Base-by-base conservation (phyloP, 163 green algal species). In the Scenedesmus sp. region DNA sequence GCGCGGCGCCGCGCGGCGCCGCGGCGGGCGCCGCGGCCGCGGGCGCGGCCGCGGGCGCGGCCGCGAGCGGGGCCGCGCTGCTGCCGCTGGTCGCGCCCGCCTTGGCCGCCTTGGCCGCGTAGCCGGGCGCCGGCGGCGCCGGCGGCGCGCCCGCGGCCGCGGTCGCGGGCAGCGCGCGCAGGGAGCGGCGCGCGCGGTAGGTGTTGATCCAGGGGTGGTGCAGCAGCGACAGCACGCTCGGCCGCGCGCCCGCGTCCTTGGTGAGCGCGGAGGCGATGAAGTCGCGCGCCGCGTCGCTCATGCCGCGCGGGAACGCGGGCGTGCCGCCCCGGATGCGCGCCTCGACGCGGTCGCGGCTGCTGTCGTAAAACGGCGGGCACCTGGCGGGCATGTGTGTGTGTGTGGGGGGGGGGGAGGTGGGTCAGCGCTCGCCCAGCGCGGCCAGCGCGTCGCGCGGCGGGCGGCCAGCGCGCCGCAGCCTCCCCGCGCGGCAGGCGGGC, bases 141-240 rank as follows among this genome's bases (percentile, higher is more conserved):
- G 33, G 50, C n/a, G 20, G 54, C n/a, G 54, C 42, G 39, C 7
- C 7, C 33, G 28, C 31, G 33, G 69, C n/a, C 26, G 54, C n/a
- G 54, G 60, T 56, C 20, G 45, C 3, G 5, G 29, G 11, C 34
- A 80, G 47, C 18, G 51, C 29, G 28, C 72, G 42, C 72, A 72
- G 63, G 22, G 60, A 76, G 36, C 63, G 54, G 39, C 77, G 66
- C 14, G 65, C 60, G 36, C 81, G 72, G 78, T 78, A 82, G 34
- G 85, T 84, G 66, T 76, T 82, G 36, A 90, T 81, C 85, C 85
- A 90, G 11, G 85, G 85, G 45, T 87, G 80, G 50, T 86, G 70
- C 39, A 90, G 65, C 83, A 90, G 86, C 72, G 88, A 60, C 76
- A 87, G 63, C 17, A 87, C 69, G 2, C 72, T 86, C 1, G 83